Evolutionary conservation across 2,329 filamentous ascomycete species (phyloP), one percentile per base, ranked within the genome.

Genomic region (Penicillium sp.): DNA sequence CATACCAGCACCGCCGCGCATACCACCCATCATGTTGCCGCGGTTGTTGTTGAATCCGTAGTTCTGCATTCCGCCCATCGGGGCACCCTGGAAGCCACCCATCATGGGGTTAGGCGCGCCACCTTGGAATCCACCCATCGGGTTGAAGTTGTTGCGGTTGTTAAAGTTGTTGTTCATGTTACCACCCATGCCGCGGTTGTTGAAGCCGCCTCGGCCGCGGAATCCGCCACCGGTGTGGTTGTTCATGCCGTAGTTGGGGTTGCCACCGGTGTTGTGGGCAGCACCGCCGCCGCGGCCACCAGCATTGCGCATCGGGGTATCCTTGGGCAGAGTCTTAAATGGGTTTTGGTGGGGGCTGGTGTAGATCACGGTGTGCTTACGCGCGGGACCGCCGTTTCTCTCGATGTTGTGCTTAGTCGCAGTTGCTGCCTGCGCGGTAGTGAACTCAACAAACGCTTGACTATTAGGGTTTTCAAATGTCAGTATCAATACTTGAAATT

Each of bases 281-380:
- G 79, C 27, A 5, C 35, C 77, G 47, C 80, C 49, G 27, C 35
- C 77, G 48, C 81, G 78, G 73, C 85, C 81, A 53, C 86, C 86
- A 59, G 85, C 81, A 70, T 91, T 87, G 57, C 90, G 85, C 66
- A 84, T 83, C 0, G 90, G 91, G 0, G 89, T 88, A 72, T 96
- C 93, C 78, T 96, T 96, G 19, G 92, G 93, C 5, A 96, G 79
- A 0, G 92, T 97, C 64, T 89, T 88, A 83, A 96, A 97, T 0
- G 93, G 92, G 73, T 97, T 97, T 64, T 84, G 82, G 48, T 85
- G 83, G 0, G 91, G 87, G 62, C 86, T 88, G 53, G 89, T 89
- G 78, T 92, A 97, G 58, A 85, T 85, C 47, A 90, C 86, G 1
- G 81, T 83, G 63, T 89, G 83, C 70, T 83, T 86, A 63, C 93